Conservation (phyloP, 495 filamentous ascomycete species). For the Pyrenopolyporus hunteri region DNA sequence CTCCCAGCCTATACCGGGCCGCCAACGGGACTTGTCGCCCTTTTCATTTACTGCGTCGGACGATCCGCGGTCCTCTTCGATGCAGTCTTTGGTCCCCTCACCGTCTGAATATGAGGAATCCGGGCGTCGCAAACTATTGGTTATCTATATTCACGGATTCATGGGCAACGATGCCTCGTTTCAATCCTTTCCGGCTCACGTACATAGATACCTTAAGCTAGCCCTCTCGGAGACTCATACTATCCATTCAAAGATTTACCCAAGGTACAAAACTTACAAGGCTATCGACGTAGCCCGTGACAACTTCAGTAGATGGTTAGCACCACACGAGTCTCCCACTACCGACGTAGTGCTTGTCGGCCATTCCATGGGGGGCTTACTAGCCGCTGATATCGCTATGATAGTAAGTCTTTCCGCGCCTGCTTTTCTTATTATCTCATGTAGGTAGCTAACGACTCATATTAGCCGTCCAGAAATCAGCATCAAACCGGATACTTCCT, state of each 20-base stretch:
- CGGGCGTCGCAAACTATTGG: conserved; percentile 66
- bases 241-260: conserved; percentile 91
- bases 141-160: conserved; percentile 93
- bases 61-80: conserved; percentile 68
- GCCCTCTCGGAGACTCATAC: conserved; percentile 73
- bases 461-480: conserved; percentile 33
- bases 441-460: conserved; percentile 23
- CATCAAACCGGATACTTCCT: conserved; percentile 51
- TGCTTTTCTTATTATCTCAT: not conserved
- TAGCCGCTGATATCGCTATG: conserved; percentile 80
- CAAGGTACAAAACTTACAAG: conserved; percentile 83
- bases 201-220: conserved; percentile 77
- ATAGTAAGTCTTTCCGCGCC: conserved; percentile 56
- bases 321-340: conserved; percentile 72
- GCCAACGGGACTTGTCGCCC: not conserved
- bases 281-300: conserved; percentile 74
- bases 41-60: not conserved
- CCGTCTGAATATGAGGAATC: conserved; percentile 45
- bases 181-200: conserved; percentile 82
- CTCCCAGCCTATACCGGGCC: not conserved
- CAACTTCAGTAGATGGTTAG: conserved; percentile 83
- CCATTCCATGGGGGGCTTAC: conserved; percentile 88
- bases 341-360: conserved; percentile 86
- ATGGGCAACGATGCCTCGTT: conserved; percentile 91
- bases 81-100: conserved; percentile 65